Evolutionary conservation across 306 rosid genomes (phyloP), one percentile per base, ranked within the genome.

Genomic region (Urtica urens): DNA sequence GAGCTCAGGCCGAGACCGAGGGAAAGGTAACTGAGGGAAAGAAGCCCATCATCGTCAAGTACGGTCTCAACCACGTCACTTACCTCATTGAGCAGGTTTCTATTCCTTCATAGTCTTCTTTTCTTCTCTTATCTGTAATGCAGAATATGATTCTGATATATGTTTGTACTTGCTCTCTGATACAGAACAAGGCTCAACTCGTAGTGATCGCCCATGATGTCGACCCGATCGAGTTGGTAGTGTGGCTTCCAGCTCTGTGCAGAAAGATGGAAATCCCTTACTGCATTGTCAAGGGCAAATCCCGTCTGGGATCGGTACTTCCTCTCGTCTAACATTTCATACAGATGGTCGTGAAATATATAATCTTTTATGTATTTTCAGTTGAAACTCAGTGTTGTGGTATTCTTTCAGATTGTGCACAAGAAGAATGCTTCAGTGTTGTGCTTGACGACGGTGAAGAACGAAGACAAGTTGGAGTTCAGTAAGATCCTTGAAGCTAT

Each of bases 181-280:
- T 15, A 29, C 82, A 83, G 94, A 83, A 79, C 53, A 83, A 83
- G 38, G 94, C 94, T 0, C 94, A 83, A 37, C 71, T 83, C n/a
- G 94, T 83, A 6, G 82, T 83, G 42, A 83, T 83, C 35, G 94
- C 94, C 15, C 94, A 83, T 21, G 94, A 83, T 46, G 94, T 83
- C 0, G 86, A 83, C 42, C 94, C 94, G 1, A 83, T 79, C 3
- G 86, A 83, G 64, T 53, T 83, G 75, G 94, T 83, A 53, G 90
- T 79, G 15, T 83, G 94, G 94, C 86, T 83, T 45, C 94, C 94
- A 3, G 80, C 94, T 0, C 57, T 83, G 65, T 83, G 94, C 61
- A 74, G 94, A 67, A 83, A 83, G 60, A 83, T 83, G 94, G 94
- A 83, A 57, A 80, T 83, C 28, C 94, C 94, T 0, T 79, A 83